Base-by-base conservation (phyloP, 768 basidiomycete species). In the Lentinus tigrinus region DNA sequence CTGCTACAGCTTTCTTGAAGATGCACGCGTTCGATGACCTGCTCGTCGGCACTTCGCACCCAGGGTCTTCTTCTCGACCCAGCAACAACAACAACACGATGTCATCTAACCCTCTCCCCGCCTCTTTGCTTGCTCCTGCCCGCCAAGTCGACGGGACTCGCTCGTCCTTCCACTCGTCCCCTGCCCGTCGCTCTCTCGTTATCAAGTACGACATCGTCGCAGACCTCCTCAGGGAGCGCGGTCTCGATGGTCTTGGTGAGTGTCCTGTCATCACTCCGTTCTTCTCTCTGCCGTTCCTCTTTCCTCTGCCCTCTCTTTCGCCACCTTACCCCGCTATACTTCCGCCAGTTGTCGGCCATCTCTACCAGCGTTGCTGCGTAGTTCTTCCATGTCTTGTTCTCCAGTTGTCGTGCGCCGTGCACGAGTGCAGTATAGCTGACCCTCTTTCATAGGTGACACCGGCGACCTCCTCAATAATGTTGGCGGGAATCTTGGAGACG, bases 111-210 rank as follows among this genome's bases (percentile, higher is more conserved):
- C 36, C 63, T 51, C 55, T 53, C 48, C 54, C 76, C 58, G 60
- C 70, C 28, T 58, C 56, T 37, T 60, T 61, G 43, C 52, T 71
- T 56, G 39, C 71, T 51, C 57, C 63, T 7, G 40, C 63, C 52
- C 52, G 64, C 48, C 58, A 74, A 39, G 71, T 70, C 52, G 66
- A 67, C 21, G 77, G 77, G 0, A 65, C 72, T 46, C 81, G 78
- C 62, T 75, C 78, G 0, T 76, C 78, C n/a, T 54, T 69, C 8
- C 43, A 62, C 63, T 70, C 47, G 66, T 69, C 76, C 56, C 69
- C 75, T 62, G 72, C 73, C 38, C 63, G 75, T 44, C 70, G 72
- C 17, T 74, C 75, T 23, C 52, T 57, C 39, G 17, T 56, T 0
- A 52, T 64, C 57, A 67, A 60, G 59, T 66, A 46, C 21, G 50